Conservation (phyloP, 345 rosid genomes). For the Pseudoturritis turrita region DNA sequence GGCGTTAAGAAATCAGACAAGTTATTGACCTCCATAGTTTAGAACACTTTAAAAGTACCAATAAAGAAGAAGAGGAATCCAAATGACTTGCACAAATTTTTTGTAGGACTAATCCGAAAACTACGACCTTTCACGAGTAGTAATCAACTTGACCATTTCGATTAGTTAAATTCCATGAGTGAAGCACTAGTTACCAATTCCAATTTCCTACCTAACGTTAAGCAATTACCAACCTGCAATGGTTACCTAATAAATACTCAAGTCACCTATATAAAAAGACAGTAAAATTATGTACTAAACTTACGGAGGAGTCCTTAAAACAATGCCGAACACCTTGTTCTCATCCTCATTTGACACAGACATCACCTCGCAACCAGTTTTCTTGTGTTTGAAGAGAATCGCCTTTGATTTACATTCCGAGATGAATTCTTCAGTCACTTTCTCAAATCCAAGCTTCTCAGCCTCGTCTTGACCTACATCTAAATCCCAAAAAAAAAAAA, state of each 20-base stretch:
- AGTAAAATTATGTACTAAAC: slow-evolving; percentile 6
- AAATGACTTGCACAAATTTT: background rate
- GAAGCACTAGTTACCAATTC: background rate
- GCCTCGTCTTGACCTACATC: slow-evolving; percentile 56
- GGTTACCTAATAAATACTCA: background rate
- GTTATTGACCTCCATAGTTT: background rate
- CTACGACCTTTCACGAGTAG: background rate
- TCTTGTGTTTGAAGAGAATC: slow-evolving; percentile 78
- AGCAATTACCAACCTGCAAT: background rate
- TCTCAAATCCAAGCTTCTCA: slow-evolving; percentile 80
- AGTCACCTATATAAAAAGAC: background rate
- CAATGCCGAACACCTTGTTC: slow-evolving; percentile 85
- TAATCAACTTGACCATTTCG: slow-evolving; percentile 1
- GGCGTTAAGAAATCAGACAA: background rate
- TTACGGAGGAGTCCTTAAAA: slow-evolving; percentile 91
- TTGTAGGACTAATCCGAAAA: background rate
- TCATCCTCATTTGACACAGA: slow-evolving; percentile 87
- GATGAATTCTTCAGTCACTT: slow-evolving; percentile 79
- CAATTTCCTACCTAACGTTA: background rate
- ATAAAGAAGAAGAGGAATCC: background rate
- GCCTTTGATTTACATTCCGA: slow-evolving; percentile 89
- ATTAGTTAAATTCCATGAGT: background rate
- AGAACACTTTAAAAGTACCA: slow-evolving; percentile 3
- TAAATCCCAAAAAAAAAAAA: slow-evolving; percentile 19
- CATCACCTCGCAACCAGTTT: slow-evolving; percentile 89